These are phyloP conservation scores for Cichorium intybus DNA, from an alignment of 140 eudicot species.

Conservation along the genomic window DNA sequence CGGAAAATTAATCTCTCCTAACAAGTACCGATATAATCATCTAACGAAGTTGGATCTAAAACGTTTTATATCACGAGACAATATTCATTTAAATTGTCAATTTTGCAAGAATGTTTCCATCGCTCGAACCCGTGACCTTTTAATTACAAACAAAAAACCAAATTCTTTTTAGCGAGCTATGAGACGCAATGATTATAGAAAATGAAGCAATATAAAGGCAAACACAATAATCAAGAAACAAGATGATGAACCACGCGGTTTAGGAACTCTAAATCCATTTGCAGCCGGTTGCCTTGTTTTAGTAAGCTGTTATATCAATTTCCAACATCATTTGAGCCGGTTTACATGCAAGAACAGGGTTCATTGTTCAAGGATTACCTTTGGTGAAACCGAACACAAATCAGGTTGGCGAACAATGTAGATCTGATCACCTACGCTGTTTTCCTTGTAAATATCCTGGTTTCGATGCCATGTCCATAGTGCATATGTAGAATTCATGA, in stretches of 20 bases:
- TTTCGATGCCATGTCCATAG: slow-evolving; percentile 97
- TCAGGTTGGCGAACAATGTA: slow-evolving; percentile 85
- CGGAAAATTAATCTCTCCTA: no score
- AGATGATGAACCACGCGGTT: neutral
- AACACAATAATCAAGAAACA: slow-evolving; percentile 16
- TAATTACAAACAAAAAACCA: neutral
- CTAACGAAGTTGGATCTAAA: neutral
- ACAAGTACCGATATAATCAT: neutral
- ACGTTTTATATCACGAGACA: neutral
- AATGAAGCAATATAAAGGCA: slow-evolving; percentile 20
- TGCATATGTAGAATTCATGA: slow-evolving; percentile 72
- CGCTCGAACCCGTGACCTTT: neutral
- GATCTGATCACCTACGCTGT: slow-evolving; percentile 73
- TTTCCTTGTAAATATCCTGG: slow-evolving; percentile 67
- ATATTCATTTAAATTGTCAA: neutral
- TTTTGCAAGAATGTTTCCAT: neutral
- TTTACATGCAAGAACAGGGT: slow-evolving; percentile 8
- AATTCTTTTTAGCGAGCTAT: neutral
- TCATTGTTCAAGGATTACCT: slow-evolving; percentile 42
- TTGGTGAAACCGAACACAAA: slow-evolving; percentile 40
- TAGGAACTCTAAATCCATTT: slow-evolving; percentile 16
- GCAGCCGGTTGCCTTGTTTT: slow-evolving; percentile 16
- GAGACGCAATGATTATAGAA: slow-evolving; percentile 4
- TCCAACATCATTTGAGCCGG: slow-evolving; percentile 6
- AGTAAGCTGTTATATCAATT: slow-evolving; percentile 11